Base-by-base conservation (phyloP, 441 rosid species). In the Jatropha multifida region DNA sequence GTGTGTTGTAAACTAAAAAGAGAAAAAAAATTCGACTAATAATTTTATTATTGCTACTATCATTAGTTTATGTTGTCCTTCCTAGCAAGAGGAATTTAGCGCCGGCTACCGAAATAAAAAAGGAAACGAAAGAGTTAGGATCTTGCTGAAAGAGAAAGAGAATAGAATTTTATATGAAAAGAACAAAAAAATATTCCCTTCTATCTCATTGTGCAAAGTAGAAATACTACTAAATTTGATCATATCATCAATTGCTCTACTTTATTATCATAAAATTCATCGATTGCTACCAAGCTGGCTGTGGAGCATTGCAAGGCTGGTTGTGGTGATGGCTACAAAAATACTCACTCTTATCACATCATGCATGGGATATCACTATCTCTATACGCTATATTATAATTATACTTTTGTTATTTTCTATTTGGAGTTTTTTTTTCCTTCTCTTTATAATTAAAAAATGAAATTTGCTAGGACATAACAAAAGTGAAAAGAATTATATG, bases 221-320 rank as follows among this genome's bases (percentile, higher is more conserved):
- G 76, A 79, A 82, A 77, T 18, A 56, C 6, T 59, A 23, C 37
- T 23, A 59, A 9, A 12, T 74, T 69, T 44, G 65, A 76, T 46
- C 9, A 44, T 44, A 44, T 44, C 48, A 6, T 42, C 7, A 42
- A 42, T 32, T 32, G 32, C 32, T 27, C 2, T 27, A 27, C 2
- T 27, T 27, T 27, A 27, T 27, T 27, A 0, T 27, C 32, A 27
- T 27, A 27, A 27, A 27, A 20, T 63, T 46, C 40, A 51, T 51
- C 63, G n/a, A 70, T 20, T 20, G 18, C 38, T 27, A 42, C 15
- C 75, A 71, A 77, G 82, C 84, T 76, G 87, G 83, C 77, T 77
- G 74, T 79, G 87, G 80, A 77, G 80, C 83, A 77, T 18, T 73
- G 86, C 80, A 81, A 77, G 86, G 85, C 82, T 61, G 82, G 80